These are phyloP conservation scores for Cyberlindnera xishuangbannaensis DNA, from an alignment of 805 yeast genomes.

Conservation along the genomic window DNA sequence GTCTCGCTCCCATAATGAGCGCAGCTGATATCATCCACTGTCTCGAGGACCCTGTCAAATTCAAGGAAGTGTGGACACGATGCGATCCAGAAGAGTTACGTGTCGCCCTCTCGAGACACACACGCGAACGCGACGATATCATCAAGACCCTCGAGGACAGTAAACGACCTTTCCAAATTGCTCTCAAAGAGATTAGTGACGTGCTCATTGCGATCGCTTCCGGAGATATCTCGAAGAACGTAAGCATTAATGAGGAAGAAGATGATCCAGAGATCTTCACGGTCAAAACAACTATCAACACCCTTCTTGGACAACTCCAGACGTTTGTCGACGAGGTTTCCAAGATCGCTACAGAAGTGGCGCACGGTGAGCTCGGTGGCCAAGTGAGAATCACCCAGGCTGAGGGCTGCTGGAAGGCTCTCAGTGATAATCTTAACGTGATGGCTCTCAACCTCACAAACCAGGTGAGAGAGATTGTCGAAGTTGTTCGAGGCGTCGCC, in stretches of 20 bases:
- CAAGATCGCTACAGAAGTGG: constrained; percentile 83
- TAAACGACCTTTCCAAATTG: constrained; percentile 4
- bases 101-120: background rate
- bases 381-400: constrained; percentile 77
- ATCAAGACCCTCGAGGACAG: constrained; percentile 2
- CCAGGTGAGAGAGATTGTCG: constrained; percentile 86
- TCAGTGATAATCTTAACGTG: constrained; percentile 83
- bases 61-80: too few species aligned
- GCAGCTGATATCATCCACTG: too few species aligned
- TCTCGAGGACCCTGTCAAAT: too few species aligned
- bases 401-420: constrained; percentile 83
- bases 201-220: constrained; percentile 81
- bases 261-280: constrained; percentile 68
- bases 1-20: too few species aligned
- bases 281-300: constrained; percentile 72
- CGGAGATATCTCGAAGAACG: constrained; percentile 77
- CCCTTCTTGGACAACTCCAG: constrained; percentile 85
- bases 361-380: constrained; percentile 84
- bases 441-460: constrained; percentile 86
- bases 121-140: background rate
- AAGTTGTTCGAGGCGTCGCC: constrained; percentile 85
- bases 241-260: constrained; percentile 49
- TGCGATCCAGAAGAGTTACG: background rate
- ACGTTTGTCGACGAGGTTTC: constrained; percentile 58
- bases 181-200: constrained; percentile 61